Evolutionary conservation across 139 green algal species (phyloP).

Genomic region (Coccomyxa sp.): DNA sequence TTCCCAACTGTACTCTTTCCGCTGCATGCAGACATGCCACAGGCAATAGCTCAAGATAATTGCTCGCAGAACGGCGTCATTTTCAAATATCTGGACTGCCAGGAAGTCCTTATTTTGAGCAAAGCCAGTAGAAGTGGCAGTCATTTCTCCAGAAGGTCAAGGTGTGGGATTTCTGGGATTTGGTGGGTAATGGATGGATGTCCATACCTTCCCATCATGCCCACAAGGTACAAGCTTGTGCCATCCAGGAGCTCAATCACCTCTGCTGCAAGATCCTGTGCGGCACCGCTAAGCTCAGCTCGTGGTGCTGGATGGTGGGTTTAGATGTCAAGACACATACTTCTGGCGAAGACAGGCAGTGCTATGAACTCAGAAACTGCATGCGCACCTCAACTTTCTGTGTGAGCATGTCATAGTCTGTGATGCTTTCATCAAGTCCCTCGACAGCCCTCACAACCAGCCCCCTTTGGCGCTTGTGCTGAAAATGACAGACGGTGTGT

Average conservation of each 20-base stretch:
- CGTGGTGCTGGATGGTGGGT: neutral
- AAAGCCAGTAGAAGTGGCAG: too few species aligned
- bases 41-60: neutral
- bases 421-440: neutral
- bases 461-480: neutral
- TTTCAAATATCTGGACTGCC: neutral
- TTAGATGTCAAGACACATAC: neutral
- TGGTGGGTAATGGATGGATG: neutral
- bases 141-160: neutral
- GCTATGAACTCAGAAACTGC: neutral
- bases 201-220: constrained; percentile 84
- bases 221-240: constrained; percentile 81
- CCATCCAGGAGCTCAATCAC: constrained; percentile 54
- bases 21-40: constrained; percentile 17
- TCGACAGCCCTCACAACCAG: neutral
- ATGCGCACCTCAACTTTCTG: neutral
- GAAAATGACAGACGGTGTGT: neutral
- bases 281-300: too few species aligned
- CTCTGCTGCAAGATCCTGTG: constrained; percentile 37
- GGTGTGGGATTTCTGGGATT: too few species aligned
- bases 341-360: neutral
- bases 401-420: neutral
- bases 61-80: neutral
- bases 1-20: constrained; percentile 62
- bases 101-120: too few species aligned